A percentile compares a stretch with the other conserved stretches of the same genome.
phyloP scores from a whole-genome alignment of 1,284 basidiomycete genomes.

The Fistulinella staudtii region DNA sequence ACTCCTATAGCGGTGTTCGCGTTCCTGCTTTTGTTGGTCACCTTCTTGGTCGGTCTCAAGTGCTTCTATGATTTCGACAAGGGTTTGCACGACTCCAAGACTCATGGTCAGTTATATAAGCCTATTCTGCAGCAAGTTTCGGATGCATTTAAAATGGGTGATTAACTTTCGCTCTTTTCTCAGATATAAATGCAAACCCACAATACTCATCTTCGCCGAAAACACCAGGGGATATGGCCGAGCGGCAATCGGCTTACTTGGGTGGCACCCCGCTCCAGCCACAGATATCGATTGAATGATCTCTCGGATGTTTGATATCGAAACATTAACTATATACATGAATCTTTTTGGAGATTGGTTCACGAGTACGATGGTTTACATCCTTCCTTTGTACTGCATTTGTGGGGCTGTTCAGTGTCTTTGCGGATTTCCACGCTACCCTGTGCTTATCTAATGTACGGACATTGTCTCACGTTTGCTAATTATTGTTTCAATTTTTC shows the following conservation, averaged over 20 bases:
- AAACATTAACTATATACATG: constrained; percentile 1
- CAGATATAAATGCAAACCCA: constrained; percentile 49
- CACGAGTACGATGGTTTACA: constrained; percentile 1
- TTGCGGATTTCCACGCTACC: constrained; percentile 10
- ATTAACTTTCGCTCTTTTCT: constrained; percentile 27
- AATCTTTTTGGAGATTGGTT: constrained; percentile 7
- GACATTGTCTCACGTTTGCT: constrained; percentile 5
- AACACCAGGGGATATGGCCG: constrained; percentile 43
- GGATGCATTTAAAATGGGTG: constrained; percentile 31
- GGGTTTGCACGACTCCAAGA: constrained; percentile 66
- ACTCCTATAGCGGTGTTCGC: constrained; percentile 61
- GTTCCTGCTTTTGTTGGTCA: constrained; percentile 65
- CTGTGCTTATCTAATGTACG: constrained; percentile 19
- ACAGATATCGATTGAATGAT: constrained; percentile 51
- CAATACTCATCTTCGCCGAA: constrained; percentile 41
- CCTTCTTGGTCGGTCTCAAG: constrained; percentile 69
- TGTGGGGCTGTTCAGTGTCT: constrained; percentile 1
- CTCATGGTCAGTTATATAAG: constrained; percentile 58
- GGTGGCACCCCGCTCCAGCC: constrained; percentile 35
- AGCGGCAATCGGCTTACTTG: constrained; percentile 38
- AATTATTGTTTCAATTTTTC: constrained; percentile 18
- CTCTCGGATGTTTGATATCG: background rate
- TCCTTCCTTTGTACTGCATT: background rate
- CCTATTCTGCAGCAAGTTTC: constrained; percentile 30
- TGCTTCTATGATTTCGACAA: constrained; percentile 79